Evolutionary conservation across 192 early-diverging fungal species (phyloP).

Genomic region (Coemansia sp.): DNA sequence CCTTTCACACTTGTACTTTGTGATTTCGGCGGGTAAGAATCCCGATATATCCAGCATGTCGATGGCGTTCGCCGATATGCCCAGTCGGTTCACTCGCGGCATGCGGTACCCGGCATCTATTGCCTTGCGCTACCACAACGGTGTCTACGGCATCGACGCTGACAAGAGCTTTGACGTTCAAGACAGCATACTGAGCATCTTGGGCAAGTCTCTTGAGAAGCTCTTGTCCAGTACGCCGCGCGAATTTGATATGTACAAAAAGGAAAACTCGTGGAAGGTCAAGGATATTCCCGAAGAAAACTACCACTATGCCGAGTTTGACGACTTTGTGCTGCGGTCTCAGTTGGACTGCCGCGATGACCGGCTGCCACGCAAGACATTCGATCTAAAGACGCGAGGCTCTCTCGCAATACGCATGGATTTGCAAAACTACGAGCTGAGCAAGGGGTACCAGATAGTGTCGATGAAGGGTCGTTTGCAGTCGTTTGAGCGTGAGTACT

Average conservation of each 20-base stretch:
- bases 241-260: conserved; percentile 71
- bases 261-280: conserved; percentile 58
- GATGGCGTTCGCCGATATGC: conserved; percentile 62
- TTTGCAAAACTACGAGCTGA: conserved; percentile 67
- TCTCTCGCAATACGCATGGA: conserved; percentile 81
- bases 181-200: conserved; percentile 69
- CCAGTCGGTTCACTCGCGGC: conserved; percentile 63
- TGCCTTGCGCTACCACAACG: conserved; percentile 66
- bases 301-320: conserved; percentile 69
- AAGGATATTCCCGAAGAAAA: conserved; percentile 61
- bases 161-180: conserved; percentile 75
- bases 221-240: conserved; percentile 68
- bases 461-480: conserved; percentile 65
- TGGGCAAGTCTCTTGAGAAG: conserved; percentile 89
- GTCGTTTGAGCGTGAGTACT: conserved; percentile 91
- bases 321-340: conserved; percentile 78
- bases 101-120: conserved; percentile 70
- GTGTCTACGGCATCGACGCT: conserved; percentile 79
- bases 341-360: conserved; percentile 86
- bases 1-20: conserved; percentile 76
- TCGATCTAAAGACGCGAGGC: conserved; percentile 93
- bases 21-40: conserved; percentile 64
- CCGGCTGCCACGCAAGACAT: conserved; percentile 72
- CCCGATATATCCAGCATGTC: conserved; percentile 66
- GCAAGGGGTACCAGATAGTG: conserved; percentile 69